These are phyloP conservation scores for Sclerotinia spermophila DNA, from an alignment of 2,329 filamentous ascomycete genomes.

Conservation along the genomic window DNA sequence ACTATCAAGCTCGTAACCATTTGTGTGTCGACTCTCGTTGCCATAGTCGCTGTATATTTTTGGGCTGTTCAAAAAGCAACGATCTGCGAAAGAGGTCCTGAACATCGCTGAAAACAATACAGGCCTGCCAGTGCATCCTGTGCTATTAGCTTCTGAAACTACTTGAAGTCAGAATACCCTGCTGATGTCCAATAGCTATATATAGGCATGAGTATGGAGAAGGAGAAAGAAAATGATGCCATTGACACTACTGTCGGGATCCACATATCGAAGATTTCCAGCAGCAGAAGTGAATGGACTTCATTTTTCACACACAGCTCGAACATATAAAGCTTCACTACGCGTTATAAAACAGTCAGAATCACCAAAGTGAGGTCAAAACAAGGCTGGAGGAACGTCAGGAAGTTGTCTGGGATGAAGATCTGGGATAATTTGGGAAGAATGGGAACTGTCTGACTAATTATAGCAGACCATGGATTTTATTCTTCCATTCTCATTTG, in stretches of 20 bases:
- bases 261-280: background rate
- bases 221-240: background rate
- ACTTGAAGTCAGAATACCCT: background rate
- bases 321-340: background rate
- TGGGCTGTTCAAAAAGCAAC: background rate
- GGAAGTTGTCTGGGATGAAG: background rate
- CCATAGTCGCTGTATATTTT: background rate
- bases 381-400: no score
- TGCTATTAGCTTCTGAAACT: background rate
- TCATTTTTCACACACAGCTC: background rate
- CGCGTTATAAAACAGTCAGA: accelerated
- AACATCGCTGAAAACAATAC: background rate
- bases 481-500: background rate
- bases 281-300: background rate
- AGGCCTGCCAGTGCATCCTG: no score
- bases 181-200: accelerated
- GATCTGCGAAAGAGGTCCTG: background rate
- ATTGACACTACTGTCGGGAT: background rate
- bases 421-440: background rate
- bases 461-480: background rate
- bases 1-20: no score
- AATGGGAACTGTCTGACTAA: background rate
- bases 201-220: background rate
- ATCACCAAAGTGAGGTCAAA: no score
- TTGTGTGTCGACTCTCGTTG: no score